Evolutionary conservation across 805 yeast genomes (phyloP), one percentile per base, ranked within the genome.

Genomic region (Ogataea degrootiae): DNA sequence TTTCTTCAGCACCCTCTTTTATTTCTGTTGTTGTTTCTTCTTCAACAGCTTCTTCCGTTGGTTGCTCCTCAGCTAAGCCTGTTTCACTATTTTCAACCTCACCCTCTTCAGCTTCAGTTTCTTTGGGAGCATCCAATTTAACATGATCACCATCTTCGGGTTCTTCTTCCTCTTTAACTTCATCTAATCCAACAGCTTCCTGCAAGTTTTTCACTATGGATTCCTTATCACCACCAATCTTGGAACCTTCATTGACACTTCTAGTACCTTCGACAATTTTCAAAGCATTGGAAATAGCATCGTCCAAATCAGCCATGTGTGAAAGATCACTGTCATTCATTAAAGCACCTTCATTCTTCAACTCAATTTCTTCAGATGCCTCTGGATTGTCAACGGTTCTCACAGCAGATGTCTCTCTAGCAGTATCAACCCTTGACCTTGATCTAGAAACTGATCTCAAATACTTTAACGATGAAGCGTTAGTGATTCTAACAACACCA

Each of bases 401-500:
- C 5, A 34, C 15, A 15, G 15, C n/a, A 17, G 23, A 36, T 7
- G 34, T 9, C 16, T 59, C 60, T 23, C 62, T 54, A 48, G 68
- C 71, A 43, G 61, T 57, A 5, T 67, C 61, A 26, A 69, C 71
- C 62, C 85, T 72, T 7, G 85, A 78, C 57, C 86, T 70, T 1
- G 86, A 80, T 62, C 86, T 71, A 1, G 87, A 82, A 40, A 82
- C 79, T 1, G 85, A 77, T 55, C 90, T 75, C 53, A 85, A 69
- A 59, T 82, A 85, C 50, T 78, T 70, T 37, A 76, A 63, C 0
- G 82, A 75, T 16, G 80, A 65, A 2, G 59, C 44, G 39, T 56
- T 63, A 0, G 63, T 45, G 35, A 58, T 54, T 14, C 53, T 50
- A 6, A 49, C 53, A 19, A 59, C 51, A 58, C 58, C 75, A 56